Base-by-base conservation (phyloP, 2,329 filamentous ascomycete genomes). In the Pseudogymnoascus sp. region DNA sequence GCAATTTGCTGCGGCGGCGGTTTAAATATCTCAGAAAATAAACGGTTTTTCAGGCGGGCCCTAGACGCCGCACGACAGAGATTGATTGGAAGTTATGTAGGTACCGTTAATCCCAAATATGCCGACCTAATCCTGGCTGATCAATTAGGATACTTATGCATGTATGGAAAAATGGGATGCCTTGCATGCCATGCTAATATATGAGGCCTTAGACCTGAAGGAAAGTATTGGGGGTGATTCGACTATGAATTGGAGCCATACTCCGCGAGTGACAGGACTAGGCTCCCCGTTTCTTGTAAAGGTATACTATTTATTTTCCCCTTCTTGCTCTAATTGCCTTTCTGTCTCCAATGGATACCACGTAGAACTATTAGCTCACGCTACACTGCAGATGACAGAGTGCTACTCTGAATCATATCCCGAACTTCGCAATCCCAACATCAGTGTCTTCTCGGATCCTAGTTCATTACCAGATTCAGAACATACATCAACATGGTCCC, bases 161-260 rank as follows among this genome's bases (percentile, higher is more conserved):
- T 65, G 14, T 65, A 67, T 65, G 64, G 62, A 64, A 50, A 64
- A 62, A 65, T 67, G 64, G 69, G 68, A 66, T 63, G 65, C 61
- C 6, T 38, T 70, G 35, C 68, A 70, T 63, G 69, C 69, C 8
- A 70, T 71, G 69, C 63, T 70, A 11, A 61, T 71, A 14, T 71
- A 70, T 60, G 65, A 64, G 56, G 64, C 65, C 29, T 63, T 70
- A 24, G 67, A 69, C 33, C 19, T 69, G 24, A 62, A 63, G 16
- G 44, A 63, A 59, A 56, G 61, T 21, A 38, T 38, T 31, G 16
- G 33, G 16, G 47, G 64, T 40, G 64, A 62, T 38, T 6, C 37
- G 21, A 42, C 56, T 16, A 62, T 65, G 31, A 38, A 29, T 1
- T 69, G 68, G 68, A 70, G 67, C 53, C 65, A 62, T 13, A 66